A percentile compares a stretch with the other conserved stretches of the same genome.
Conservation (phyloP, 805 yeast species). For the Scheffersomyces coipomensis region DNA sequence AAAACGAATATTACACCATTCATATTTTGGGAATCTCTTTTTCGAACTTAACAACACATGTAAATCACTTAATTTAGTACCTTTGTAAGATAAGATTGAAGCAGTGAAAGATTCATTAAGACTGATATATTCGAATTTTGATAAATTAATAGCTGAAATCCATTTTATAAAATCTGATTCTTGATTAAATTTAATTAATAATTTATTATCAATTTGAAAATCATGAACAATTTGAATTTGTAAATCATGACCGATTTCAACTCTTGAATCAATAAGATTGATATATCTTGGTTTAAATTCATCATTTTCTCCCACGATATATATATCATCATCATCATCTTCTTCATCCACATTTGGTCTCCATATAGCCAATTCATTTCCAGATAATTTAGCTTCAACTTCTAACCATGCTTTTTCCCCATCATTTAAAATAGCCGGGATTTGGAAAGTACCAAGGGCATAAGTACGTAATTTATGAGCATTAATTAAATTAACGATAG, state of each 20-base stretch:
- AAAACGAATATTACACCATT: slow-evolving; percentile 63
- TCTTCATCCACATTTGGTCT: slow-evolving; percentile 30
- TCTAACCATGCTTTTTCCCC: slow-evolving; percentile 29
- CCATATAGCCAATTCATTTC: slow-evolving; percentile 55
- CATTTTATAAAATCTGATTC: slow-evolving; percentile 27
- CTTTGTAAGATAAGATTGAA: slow-evolving; percentile 57
- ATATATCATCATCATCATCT: slow-evolving; percentile 1
- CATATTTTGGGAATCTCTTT: slow-evolving; percentile 47
- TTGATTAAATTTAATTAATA: slow-evolving; percentile 21
- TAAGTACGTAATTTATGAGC: slow-evolving; percentile 72
- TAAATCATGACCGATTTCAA: slow-evolving; percentile 9
- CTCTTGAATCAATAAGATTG: slow-evolving; percentile 46
- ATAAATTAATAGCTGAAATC: slow-evolving; percentile 49
- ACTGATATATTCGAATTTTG: slow-evolving; percentile 57
- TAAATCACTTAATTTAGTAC: slow-evolving; percentile 54
- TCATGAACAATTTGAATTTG: slow-evolving; percentile 28
- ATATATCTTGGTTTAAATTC: slow-evolving; percentile 50
- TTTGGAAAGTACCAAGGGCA: slow-evolving; percentile 48
- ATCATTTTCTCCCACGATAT: slow-evolving; percentile 18
- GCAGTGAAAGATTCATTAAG: slow-evolving; percentile 67
- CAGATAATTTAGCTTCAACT: slow-evolving; percentile 43
- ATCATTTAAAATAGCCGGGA: slow-evolving; percentile 13
- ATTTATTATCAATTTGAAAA: slow-evolving; percentile 21
- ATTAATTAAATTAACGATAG: slow-evolving; percentile 66
- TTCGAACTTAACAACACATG: slow-evolving; percentile 53